These are phyloP conservation scores for Tillandsia fasciculata DNA, from an alignment of 176 grass and related monocot genomes.

Conservation along the genomic window DNA sequence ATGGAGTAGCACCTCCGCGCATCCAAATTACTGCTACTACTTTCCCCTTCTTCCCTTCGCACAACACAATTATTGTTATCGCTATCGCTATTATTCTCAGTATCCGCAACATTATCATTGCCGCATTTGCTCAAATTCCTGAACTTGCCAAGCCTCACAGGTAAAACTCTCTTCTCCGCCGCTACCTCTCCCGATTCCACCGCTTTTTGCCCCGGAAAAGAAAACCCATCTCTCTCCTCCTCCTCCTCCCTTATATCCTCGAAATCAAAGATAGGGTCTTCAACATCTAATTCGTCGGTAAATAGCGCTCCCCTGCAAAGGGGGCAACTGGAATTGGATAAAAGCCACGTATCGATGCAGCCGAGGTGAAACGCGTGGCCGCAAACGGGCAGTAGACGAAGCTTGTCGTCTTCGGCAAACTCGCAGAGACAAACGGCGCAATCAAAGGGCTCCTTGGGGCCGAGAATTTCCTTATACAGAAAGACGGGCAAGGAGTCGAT, in stretches of 20 bases:
- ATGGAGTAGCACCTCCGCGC: conserved; percentile 87
- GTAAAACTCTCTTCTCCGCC: conserved; percentile 63
- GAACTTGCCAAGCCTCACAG: conserved; percentile 82
- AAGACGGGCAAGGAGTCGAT: conserved; percentile 13
- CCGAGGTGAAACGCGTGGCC: conserved; percentile 50
- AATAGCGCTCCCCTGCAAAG: conserved; percentile 47
- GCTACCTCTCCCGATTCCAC: conserved; percentile 13
- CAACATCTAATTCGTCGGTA: conserved; percentile 17
- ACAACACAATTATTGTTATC: conserved; percentile 21
- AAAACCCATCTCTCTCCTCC: background rate
- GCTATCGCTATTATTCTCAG: background rate
- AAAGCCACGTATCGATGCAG: conserved; percentile 52
- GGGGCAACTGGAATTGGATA: conserved; percentile 51
- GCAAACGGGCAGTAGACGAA: conserved; percentile 47
- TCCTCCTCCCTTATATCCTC: conserved; percentile 50
- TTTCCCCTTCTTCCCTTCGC: conserved; percentile 60
- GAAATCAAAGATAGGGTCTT: conserved; percentile 47
- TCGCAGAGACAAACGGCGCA: conserved; percentile 59
- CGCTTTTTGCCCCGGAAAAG: conserved; percentile 5
- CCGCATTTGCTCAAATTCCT: conserved; percentile 40
- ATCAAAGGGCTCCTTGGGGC: conserved; percentile 39
- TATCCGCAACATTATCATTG: conserved; percentile 20
- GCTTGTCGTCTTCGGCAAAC: conserved; percentile 40
- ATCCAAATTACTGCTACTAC: conserved; percentile 83
- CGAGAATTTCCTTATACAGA: conserved; percentile 2